These are phyloP conservation scores for Pseudopyricularia cyperi DNA, from an alignment of 2,329 filamentous ascomycete species.

Conservation along the genomic window DNA sequence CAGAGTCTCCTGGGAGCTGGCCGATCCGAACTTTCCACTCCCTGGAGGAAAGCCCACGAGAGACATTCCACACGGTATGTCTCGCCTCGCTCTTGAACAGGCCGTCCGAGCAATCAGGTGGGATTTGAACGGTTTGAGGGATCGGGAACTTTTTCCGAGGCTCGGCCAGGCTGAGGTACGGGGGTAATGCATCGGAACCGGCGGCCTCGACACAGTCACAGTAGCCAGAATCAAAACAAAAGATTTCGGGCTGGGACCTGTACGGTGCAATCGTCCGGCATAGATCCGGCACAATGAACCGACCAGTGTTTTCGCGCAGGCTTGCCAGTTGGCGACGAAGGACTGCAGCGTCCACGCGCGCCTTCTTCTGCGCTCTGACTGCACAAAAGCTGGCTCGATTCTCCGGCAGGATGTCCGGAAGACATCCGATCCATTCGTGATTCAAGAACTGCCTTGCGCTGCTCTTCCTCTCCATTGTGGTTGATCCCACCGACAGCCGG, in stretches of 20 bases:
- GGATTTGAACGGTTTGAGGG: too few relatives aligned
- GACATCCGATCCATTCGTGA: not conserved
- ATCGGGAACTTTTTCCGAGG: not conserved
- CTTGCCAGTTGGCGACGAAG: not conserved
- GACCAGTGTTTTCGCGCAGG: not conserved
- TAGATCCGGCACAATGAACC: not conserved
- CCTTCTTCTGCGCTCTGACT: not conserved
- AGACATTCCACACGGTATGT: too few relatives aligned
- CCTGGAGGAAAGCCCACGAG: too few relatives aligned
- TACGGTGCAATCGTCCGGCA: rapidly evolving
- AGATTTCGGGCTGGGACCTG: not conserved
- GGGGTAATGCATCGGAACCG: not conserved
- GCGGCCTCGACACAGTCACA: not conserved
- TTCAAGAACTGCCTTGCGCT: not conserved
- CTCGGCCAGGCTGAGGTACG: not conserved
- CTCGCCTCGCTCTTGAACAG: too few relatives aligned
- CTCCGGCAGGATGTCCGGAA: not conserved
- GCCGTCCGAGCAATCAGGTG: too few relatives aligned
- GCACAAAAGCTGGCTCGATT: not conserved
- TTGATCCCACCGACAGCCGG: too few relatives aligned
- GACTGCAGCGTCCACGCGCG: not conserved
- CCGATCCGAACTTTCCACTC: too few relatives aligned
- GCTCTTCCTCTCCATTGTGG: not conserved
- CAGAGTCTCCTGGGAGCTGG: not conserved
- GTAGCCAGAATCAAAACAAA: not conserved